Evolutionary conservation across 371 early-diverging fungal species (phyloP).

Genomic region (Apophysomyces elegans): DNA sequence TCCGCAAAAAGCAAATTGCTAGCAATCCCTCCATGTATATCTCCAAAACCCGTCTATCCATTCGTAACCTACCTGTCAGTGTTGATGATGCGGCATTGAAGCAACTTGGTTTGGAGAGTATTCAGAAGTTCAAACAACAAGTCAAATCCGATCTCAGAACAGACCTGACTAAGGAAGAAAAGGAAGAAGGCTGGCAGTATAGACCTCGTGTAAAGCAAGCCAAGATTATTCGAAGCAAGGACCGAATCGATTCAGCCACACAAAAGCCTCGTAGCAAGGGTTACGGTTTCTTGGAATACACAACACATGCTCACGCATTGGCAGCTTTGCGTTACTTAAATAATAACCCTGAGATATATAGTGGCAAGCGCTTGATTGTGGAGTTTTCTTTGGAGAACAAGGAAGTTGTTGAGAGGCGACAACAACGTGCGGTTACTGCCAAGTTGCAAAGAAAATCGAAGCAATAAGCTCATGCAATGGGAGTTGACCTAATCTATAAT

Average conservation of each 20-base stretch:
- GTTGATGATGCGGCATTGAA: slow-evolving; percentile 77
- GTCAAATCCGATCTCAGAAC: slow-evolving; percentile 68
- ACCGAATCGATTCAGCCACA: slow-evolving; percentile 74
- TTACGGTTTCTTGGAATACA: slow-evolving; percentile 92
- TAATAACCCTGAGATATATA: slow-evolving; percentile 76
- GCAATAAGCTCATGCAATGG: no score
- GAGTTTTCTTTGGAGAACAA: slow-evolving; percentile 95
- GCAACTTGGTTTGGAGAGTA: slow-evolving; percentile 64
- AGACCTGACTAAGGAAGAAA: slow-evolving; percentile 74
- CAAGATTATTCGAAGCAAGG: slow-evolving; percentile 83
- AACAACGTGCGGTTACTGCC: slow-evolving; percentile 3
- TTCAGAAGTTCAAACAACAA: slow-evolving; percentile 83
- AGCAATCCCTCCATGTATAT: slow-evolving; percentile 89
- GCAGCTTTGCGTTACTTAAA: slow-evolving; percentile 92
- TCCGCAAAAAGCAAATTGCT: slow-evolving; percentile 76
- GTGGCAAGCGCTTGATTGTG: slow-evolving; percentile 71
- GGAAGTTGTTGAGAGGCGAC: slow-evolving; percentile 74
- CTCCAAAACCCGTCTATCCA: slow-evolving; percentile 85
- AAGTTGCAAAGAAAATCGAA: no score
- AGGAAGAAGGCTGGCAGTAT: slow-evolving; percentile 74
- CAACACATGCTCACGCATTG: slow-evolving; percentile 86
- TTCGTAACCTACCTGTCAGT: slow-evolving; percentile 80
- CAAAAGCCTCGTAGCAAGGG: slow-evolving; percentile 80
- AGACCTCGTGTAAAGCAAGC: slow-evolving; percentile 75
- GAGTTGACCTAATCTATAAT: not conserved